Base-by-base conservation (phyloP, 2,329 filamentous ascomycete species). In the Monilinia aucupariae region DNA sequence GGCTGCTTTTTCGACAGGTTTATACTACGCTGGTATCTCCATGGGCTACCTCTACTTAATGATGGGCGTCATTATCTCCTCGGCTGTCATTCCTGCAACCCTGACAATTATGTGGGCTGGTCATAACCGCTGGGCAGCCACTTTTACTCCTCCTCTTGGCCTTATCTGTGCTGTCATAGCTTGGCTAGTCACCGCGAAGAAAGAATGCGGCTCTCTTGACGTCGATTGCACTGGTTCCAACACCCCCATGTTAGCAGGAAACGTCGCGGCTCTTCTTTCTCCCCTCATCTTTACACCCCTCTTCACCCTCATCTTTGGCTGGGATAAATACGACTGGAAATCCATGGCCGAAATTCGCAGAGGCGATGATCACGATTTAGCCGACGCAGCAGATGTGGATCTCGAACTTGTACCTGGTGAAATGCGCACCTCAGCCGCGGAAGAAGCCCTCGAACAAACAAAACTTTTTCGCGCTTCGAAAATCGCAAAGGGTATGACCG, bases 11-110 rank as follows among this genome's bases (percentile, higher is more conserved):
- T 87, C 87, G 0, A 90, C 90, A 0, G 91, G 89, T 0, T 82
- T 74, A 22, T 81, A 76, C 74, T 82, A 83, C 66, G 80, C 79
- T 15, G 81, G 83, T 48, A 89, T 96, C 65, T 88, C 85, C 13
- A 94, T 96, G 90, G 92, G 91, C 13, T 96, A 92, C 71, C 80
- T 96, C 3, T 96, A 96, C 72, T 79, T 96, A 1, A 84, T 96
- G 72, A 96, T 96, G 92, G 92, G 92, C 9, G 89, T 92, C 58
- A 90, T 96, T 71, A 94, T 96, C 72, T 91, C 88, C 0, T 85
- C 89, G 0, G 92, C 91, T 3, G 91, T 96, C 4, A 81, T 96
- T 15, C 92, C 92, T 0, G 90, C 91, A 0, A 88, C 90, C 0
- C 78, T 96, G 66, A 90, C 91, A 0, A 81, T 96, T 0, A 80